Evolutionary conservation across 2,329 filamentous ascomycete genomes (phyloP).

Genomic region (Ophiocordyceps camponoti-floridani): DNA sequence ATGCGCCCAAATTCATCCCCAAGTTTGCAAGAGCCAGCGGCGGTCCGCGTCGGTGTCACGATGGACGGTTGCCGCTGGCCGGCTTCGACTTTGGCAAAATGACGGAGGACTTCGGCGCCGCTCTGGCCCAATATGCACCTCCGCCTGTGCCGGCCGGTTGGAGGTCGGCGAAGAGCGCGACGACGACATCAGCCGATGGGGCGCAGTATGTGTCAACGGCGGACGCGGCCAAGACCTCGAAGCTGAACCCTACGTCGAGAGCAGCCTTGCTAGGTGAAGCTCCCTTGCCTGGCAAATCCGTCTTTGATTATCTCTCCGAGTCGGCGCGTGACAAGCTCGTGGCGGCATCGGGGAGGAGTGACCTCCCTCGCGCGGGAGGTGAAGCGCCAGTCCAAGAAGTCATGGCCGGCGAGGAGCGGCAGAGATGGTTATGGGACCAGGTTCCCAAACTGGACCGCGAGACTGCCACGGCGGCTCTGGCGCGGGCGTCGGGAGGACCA

Average conservation of each 20-base stretch:
- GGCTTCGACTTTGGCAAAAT: slow-evolving; percentile 58
- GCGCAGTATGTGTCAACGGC: slow-evolving; percentile 44
- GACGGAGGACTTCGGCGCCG: slow-evolving; percentile 17
- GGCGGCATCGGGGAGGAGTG: slow-evolving; percentile 52
- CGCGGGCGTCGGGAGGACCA: slow-evolving; percentile 47
- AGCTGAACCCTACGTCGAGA: slow-evolving; percentile 56
- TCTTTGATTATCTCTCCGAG: slow-evolving; percentile 82
- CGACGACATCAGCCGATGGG: slow-evolving; percentile 1
- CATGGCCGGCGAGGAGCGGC: slow-evolving; percentile 43
- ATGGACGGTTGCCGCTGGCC: slow-evolving; percentile 61
- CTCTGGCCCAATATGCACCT: slow-evolving; percentile 32
- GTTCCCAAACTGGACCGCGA: slow-evolving; percentile 48
- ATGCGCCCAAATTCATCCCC: slow-evolving; percentile 59
- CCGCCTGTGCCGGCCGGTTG: slow-evolving; percentile 57
- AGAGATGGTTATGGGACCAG: slow-evolving; percentile 36
- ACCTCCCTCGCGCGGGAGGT: slow-evolving; percentile 61
- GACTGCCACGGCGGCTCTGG: slow-evolving; percentile 49
- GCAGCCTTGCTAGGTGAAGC: slow-evolving; percentile 68
- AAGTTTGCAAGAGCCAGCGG: slow-evolving; percentile 23
- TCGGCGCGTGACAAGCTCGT: slow-evolving; percentile 62
- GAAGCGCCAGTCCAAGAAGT: slow-evolving; percentile 53
- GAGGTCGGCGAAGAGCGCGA: slow-evolving; percentile 38
- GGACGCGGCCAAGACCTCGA: slow-evolving; percentile 62
- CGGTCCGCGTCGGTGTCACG: slow-evolving; percentile 48
- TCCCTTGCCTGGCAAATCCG: slow-evolving; percentile 68